Evolutionary conservation across 1,284 basidiomycete species (phyloP).

Genomic region (Trichosporon sp.): DNA sequence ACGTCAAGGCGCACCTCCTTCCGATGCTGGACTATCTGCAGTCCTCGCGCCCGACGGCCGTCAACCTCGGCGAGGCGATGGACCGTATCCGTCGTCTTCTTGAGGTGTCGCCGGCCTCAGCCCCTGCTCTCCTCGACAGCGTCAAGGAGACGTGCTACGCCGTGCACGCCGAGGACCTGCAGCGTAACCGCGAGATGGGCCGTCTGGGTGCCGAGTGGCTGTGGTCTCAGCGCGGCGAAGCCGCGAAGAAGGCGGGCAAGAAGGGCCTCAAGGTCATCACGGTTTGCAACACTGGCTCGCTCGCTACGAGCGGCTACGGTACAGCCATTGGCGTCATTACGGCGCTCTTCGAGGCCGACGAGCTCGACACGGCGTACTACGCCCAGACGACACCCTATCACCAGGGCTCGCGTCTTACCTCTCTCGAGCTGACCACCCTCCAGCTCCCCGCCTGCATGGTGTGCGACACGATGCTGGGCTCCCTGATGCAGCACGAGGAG

Average conservation of each 20-base stretch:
- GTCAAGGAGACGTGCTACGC: slow-evolving; percentile 62
- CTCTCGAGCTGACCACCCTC: slow-evolving; percentile 79
- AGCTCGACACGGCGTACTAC: slow-evolving; percentile 78
- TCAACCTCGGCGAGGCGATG: slow-evolving; percentile 83
- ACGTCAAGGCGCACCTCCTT: slow-evolving; percentile 36
- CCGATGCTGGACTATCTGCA: slow-evolving; percentile 71
- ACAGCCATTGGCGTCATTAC: slow-evolving; percentile 93
- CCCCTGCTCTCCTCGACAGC: slow-evolving; percentile 61
- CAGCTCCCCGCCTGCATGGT: slow-evolving; percentile 86
- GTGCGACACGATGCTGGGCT: slow-evolving; percentile 90
- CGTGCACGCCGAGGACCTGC: slow-evolving; percentile 80
- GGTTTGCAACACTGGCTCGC: slow-evolving; percentile 92
- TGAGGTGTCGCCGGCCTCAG: slow-evolving; percentile 17
- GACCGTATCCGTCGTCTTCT: slow-evolving; percentile 65
- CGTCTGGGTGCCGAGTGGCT: slow-evolving; percentile 83
- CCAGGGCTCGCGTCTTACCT: slow-evolving; percentile 75
- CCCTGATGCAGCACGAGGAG: slow-evolving; percentile 79
- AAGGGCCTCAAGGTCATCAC: slow-evolving; percentile 75
- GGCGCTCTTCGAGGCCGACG: slow-evolving; percentile 73
- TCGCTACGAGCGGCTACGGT: slow-evolving; percentile 91
- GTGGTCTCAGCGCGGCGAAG: slow-evolving; percentile 60
- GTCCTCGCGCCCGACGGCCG: slow-evolving; percentile 88
- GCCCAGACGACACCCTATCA: slow-evolving; percentile 90
- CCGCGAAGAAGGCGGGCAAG: slow-evolving; percentile 48
- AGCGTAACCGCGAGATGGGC: slow-evolving; percentile 78